phyloP scores from a whole-genome alignment of 2,329 filamentous ascomycete species.

The Alternaria angustiovoidea region DNA sequence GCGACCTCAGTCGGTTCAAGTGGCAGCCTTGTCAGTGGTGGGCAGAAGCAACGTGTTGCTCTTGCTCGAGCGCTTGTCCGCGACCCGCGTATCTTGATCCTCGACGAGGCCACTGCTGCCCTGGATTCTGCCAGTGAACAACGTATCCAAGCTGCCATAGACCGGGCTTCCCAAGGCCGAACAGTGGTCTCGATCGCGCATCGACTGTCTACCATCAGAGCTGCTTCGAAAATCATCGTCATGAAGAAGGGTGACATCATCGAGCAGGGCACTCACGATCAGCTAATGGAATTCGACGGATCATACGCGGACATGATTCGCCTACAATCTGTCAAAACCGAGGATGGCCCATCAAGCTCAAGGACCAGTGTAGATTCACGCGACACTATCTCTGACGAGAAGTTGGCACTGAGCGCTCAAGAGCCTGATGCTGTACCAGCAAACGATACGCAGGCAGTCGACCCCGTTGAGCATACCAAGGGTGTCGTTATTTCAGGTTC shows the following conservation, averaged over 20 bases:
- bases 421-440: constrained; percentile 14
- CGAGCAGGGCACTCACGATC: constrained; percentile 48
- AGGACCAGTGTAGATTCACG: constrained; percentile 30
- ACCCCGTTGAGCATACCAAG: constrained; percentile 20
- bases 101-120: constrained; percentile 70
- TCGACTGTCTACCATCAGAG: constrained; percentile 48
- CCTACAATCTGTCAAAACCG: constrained; percentile 59
- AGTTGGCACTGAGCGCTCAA: constrained; percentile 19
- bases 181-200: constrained; percentile 52
- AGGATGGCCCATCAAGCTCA: constrained; percentile 30
- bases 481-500: constrained; percentile 35
- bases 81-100: constrained; percentile 65
- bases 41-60: constrained; percentile 67
- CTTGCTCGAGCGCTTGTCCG: constrained; percentile 65
- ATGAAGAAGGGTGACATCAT: constrained; percentile 50
- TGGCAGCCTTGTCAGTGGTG: constrained; percentile 64
- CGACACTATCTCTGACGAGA: constrained; percentile 33
- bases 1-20: constrained; percentile 61
- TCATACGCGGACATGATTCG: constrained; percentile 60
- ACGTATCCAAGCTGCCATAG: constrained; percentile 59
- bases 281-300: constrained; percentile 47
- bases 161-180: constrained; percentile 42
- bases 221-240: constrained; percentile 50
- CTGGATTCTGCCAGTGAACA: constrained; percentile 67
- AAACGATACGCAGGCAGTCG: constrained; percentile 1